phyloP scores from a whole-genome alignment of 2,329 filamentous ascomycete genomes.

The Aureobasidium sp. region DNA sequence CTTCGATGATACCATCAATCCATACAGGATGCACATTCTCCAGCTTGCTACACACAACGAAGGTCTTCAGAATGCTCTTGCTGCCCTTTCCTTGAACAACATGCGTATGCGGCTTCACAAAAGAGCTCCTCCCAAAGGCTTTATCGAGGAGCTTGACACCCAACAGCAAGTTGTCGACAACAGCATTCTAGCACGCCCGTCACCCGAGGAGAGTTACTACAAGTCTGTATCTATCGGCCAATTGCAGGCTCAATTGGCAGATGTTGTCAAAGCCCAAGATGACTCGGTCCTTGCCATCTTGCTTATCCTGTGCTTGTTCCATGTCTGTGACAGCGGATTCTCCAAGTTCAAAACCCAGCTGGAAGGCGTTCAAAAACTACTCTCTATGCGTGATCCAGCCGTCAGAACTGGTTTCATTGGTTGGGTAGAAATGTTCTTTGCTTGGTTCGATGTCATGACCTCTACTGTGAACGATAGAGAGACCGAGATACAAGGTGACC shows the following conservation, averaged over 20 bases:
- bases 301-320: conserved; percentile 81
- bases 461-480: conserved; percentile 89
- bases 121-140: conserved; percentile 35
- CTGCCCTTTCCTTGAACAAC: conserved; percentile 82
- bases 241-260: conserved; percentile 76
- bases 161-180: conserved; percentile 20
- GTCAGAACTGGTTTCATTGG: conserved; percentile 59
- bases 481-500: conserved; percentile 62
- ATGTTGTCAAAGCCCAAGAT: conserved; percentile 66
- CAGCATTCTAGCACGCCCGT: conserved; percentile 41
- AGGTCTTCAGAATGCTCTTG: conserved; percentile 86
- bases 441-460: conserved; percentile 89
- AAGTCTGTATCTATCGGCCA: conserved; percentile 77
- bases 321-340: conserved; percentile 87
- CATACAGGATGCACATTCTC: conserved; percentile 76
- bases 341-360: conserved; percentile 92
- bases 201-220: conserved; percentile 72
- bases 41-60: conserved; percentile 69
- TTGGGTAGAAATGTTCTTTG: conserved; percentile 91
- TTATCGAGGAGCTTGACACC: conserved; percentile 27
- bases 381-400: conserved; percentile 64
- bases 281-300: conserved; percentile 85
- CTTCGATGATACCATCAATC: conserved; percentile 79
- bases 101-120: conserved; percentile 73
- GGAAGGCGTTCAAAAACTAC: conserved; percentile 83